Evolutionary conservation across 179 eudicot genomes (phyloP).

Genomic region (Pouteria campechiana): DNA sequence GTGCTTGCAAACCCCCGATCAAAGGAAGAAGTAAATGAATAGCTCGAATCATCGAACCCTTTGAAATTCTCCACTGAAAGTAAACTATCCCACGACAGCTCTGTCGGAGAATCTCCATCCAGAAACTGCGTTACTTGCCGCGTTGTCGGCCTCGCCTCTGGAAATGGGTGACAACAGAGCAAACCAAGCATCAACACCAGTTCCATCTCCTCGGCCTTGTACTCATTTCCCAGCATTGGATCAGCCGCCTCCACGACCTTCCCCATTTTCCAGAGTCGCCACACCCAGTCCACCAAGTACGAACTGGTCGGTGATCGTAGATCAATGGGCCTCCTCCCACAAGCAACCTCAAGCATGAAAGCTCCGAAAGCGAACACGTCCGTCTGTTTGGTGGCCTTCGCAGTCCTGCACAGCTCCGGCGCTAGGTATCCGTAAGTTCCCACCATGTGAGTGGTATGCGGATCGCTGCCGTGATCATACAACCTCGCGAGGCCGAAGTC

Average conservation of each 20-base stretch:
- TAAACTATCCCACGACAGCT: too few relatives aligned
- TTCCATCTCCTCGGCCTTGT: slow-evolving; percentile 10
- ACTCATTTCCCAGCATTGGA: slow-evolving; percentile 1
- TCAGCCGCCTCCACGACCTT: background rate
- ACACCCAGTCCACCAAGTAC: background rate
- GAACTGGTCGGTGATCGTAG: background rate
- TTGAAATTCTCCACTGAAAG: too few relatives aligned
- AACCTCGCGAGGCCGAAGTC: slow-evolving; percentile 8
- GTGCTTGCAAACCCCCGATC: too few relatives aligned
- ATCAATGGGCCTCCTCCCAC: slow-evolving; percentile 3
- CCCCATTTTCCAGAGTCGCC: background rate
- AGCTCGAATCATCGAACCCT: too few relatives aligned
- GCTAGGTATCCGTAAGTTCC: slow-evolving; percentile 7
- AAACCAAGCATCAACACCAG: slow-evolving; percentile 18
- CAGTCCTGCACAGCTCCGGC: slow-evolving; percentile 3
- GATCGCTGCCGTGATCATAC: background rate
- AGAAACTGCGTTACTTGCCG: slow-evolving; percentile 16
- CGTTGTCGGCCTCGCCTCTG: slow-evolving; percentile 22
- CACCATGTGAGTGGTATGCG: slow-evolving; percentile 4
- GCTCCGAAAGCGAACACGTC: slow-evolving; percentile 3
- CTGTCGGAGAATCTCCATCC: slow-evolving; percentile 8
- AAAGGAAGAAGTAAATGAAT: too few relatives aligned
- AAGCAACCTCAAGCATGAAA: slow-evolving; percentile 2
- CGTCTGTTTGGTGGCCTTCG: slow-evolving; percentile 1
- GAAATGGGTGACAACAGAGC: slow-evolving; percentile 11